Base-by-base conservation (phyloP, 306 rosid species). In the Cucurbita moschata region DNA sequence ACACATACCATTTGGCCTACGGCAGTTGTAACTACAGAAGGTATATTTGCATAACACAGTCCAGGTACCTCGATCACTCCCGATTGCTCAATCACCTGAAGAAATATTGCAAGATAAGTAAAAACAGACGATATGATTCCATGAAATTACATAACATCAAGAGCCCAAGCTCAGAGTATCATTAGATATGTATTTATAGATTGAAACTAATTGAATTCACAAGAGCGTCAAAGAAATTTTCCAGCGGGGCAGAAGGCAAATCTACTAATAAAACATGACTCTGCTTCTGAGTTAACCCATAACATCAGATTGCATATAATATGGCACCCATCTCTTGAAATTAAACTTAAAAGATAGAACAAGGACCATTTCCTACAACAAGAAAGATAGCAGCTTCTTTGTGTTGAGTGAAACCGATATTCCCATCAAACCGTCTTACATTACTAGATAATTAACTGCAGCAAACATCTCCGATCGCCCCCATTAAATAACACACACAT, bases 1-100 rank as follows among this genome's bases (percentile, higher is more conserved):
- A 70, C 57, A 76, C 77, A 43, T 87, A 89, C 97, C 97, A 91
- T 94, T 87, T 88, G 97, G 77, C 92, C 97, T 59, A 88, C 87
- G 23, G 88, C 92, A 78, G 91, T 86, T 72, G 99, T 84, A 78
- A 86, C 90, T 38, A 87, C 94, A 77, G 90, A 83, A 11, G 96
- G 86, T 39, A 40, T 42, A 74, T 83, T 86, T 16, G 81, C 70
- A 77, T 80, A 82, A 61, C 76, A 75, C 77, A 87, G 80, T 66
- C 82, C 88, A 60, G 90, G 90, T 53, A 86, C 94, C 71, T 87
- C 97, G 21, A 86, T 68, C 13, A 86, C 84, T 76, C 89, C 92
- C 10, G 96, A 88, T 75, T 90, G 96, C 80, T 88, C 96, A 61
- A 86, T 80, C 82, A 93, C 85, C 98, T 93, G 84, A 76, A 81